Conservation (phyloP, 495 filamentous ascomycete species). For the Aspergillus baeticus region DNA sequence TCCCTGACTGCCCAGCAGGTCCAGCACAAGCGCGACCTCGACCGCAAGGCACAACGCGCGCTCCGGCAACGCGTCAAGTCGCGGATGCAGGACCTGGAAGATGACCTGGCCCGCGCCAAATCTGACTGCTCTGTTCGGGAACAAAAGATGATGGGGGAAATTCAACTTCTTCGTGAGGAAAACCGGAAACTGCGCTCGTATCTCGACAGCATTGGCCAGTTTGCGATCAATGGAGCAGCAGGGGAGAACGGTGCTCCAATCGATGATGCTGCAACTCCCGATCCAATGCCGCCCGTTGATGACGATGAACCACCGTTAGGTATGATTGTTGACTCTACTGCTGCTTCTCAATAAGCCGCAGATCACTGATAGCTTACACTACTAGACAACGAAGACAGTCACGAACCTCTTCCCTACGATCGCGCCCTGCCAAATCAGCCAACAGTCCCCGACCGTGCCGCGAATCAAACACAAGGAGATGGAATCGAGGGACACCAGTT, state of each 20-base stretch:
- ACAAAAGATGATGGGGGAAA: slow-evolving; percentile 5
- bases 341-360: too few relatives aligned
- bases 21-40: slow-evolving; percentile 14
- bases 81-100: slow-evolving; percentile 10
- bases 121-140: slow-evolving; percentile 1
- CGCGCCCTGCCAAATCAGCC: too few relatives aligned
- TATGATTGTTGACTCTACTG: too few relatives aligned
- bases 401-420: too few relatives aligned
- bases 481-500: too few relatives aligned
- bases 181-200: slow-evolving; percentile 4
- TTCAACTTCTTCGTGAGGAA: slow-evolving; percentile 6
- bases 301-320: background rate
- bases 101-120: slow-evolving; percentile 4
- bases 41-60: slow-evolving; percentile 10
- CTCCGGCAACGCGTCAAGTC: slow-evolving; percentile 5
- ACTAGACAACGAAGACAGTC: background rate
- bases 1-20: slow-evolving; percentile 3
- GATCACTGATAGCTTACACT: too few relatives aligned
- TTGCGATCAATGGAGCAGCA: background rate
- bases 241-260: background rate
- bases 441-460: too few relatives aligned
- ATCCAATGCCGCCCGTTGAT: background rate
- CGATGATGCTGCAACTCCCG: background rate
- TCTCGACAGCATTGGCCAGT: slow-evolving; percentile 12
- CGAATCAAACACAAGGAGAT: too few relatives aligned